A percentile compares a stretch with the other conserved stretches of the same genome.
These are phyloP conservation scores for Gilbertella persicaria DNA, from an alignment of 371 early-diverging fungal species.

Conservation along the genomic window DNA sequence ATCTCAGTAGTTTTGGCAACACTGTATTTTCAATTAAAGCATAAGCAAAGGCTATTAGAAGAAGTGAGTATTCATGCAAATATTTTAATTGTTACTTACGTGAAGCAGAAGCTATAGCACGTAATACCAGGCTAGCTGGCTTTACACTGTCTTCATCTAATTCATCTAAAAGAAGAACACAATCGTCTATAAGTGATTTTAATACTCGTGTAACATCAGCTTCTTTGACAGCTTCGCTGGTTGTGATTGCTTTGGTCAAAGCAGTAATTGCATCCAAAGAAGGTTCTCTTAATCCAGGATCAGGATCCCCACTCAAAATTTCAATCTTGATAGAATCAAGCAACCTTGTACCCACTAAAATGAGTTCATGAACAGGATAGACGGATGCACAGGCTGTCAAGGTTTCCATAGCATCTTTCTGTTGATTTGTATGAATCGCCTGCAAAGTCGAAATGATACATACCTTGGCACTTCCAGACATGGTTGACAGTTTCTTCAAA, in stretches of 20 bases:
- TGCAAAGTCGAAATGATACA: too few relatives aligned
- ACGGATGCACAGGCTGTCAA: slow-evolving; percentile 74
- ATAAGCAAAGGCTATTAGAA: slow-evolving; percentile 10
- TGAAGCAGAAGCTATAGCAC: slow-evolving; percentile 65
- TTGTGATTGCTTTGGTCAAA: slow-evolving; percentile 38
- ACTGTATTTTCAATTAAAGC: slow-evolving; percentile 8
- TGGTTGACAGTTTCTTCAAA: slow-evolving; percentile 83
- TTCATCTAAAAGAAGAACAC: slow-evolving; percentile 63
- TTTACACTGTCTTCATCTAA: slow-evolving; percentile 71
- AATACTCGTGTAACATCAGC: slow-evolving; percentile 14
- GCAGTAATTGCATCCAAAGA: slow-evolving; percentile 60
- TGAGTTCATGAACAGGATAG: slow-evolving; percentile 63
- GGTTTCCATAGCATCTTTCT: slow-evolving; percentile 86
- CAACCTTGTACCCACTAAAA: slow-evolving; percentile 62
- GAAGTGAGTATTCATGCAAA: neutral
- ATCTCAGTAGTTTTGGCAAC: slow-evolving; percentile 14
- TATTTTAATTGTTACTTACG: slow-evolving; percentile 29
- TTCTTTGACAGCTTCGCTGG: slow-evolving; percentile 40
- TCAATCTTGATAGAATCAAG: slow-evolving; percentile 71
- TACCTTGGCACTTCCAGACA: slow-evolving; percentile 86
- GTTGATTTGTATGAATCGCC: neutral
- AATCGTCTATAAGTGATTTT: slow-evolving; percentile 66
- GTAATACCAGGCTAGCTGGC: slow-evolving; percentile 65
- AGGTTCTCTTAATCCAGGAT: slow-evolving; percentile 61
- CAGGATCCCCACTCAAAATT: slow-evolving; percentile 29